These are phyloP conservation scores for Globisporangium emineosum DNA, from an alignment of 352 stramenopile genomes.

Conservation along the genomic window DNA sequence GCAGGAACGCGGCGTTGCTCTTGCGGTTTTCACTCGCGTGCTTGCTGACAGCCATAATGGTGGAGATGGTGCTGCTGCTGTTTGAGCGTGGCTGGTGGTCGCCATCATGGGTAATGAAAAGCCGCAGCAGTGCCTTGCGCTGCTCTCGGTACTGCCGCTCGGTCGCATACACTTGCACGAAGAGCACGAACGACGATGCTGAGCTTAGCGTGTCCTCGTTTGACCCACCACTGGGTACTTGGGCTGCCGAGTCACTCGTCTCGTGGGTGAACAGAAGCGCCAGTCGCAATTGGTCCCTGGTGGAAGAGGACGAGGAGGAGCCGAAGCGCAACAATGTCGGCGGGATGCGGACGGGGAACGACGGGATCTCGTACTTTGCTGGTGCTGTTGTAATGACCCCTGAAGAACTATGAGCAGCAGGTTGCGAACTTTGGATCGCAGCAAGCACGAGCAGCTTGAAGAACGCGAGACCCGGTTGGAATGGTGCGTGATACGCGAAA, in stretches of 20 bases:
- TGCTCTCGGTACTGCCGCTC: slow-evolving; percentile 17
- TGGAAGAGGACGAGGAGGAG: not conserved
- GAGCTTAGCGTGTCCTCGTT: not conserved
- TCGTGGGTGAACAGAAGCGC: slow-evolving; percentile 13
- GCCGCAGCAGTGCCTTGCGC: slow-evolving; percentile 8
- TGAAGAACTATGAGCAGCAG: not conserved
- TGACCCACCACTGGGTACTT: not conserved
- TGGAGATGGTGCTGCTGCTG: not conserved
- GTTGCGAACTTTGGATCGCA: not conserved
- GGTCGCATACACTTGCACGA: slow-evolving; percentile 15
- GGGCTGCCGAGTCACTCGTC: not conserved
- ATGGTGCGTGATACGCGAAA: slow-evolving; percentile 28
- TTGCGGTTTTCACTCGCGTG: slow-evolving; percentile 9
- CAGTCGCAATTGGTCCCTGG: not conserved
- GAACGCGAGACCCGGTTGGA: slow-evolving; percentile 45
- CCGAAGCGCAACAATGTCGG: slow-evolving; percentile 20
- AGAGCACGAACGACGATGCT: slow-evolving; percentile 13
- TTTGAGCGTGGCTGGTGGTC: not conserved
- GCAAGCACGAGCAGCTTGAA: slow-evolving; percentile 28
- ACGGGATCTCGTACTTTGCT: slow-evolving; percentile 14
- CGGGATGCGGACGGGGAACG: slow-evolving; percentile 27
- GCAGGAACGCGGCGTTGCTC: slow-evolving; percentile 13
- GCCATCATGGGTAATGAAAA: slow-evolving; percentile 2
- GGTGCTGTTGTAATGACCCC: not conserved
- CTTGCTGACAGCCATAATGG: slow-evolving; percentile 12